Evolutionary conservation across 2,329 filamentous ascomycete species (phyloP), one percentile per base, ranked within the genome.

Genomic region (Pseudogymnoascus sp.): DNA sequence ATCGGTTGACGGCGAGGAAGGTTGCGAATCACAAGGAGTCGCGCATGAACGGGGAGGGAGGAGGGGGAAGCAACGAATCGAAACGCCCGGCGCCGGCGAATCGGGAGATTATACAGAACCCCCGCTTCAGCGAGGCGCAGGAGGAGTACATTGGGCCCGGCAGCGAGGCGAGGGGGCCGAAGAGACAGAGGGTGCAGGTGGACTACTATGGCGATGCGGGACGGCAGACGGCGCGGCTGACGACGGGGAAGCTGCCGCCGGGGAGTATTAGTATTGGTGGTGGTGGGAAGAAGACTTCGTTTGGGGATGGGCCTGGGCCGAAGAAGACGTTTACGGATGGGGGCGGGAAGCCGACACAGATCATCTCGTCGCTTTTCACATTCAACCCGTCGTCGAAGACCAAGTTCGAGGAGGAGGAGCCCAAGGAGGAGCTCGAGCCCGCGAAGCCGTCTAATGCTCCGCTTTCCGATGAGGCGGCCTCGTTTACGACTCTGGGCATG

Each of bases 331-430:
- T 64, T 68, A 65, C 72, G 62, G 71, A 70, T 66, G n/a, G n/a
- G n/a, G n/a, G n/a, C n/a, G 67, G 70, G 61, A 77, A 79, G 64
- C 78, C 79, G 26, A 79, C 80, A 62, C 85, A 90, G 69, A 83
- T 97, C 64, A 88, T 96, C 24, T 97, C 95, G 5, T 93, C 92
- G 11, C 82, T 99, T 2, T 99, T 97, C 77, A 90, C 91, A 1
- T 93, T 86, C 76, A 99, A 97, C 67, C 93, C 93, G 0, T 77
- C 81, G 4, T 82, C 91, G 3, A 88, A 84, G 65, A 90, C 86
- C 1, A 81, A 82, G 38, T 80, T 83, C 37, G 74, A 70, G 50
- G 73, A 77, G 13, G 73, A 76, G 1, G 70, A 79, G 6, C 78
- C 77, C 1, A 73, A 77, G n/a, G 75, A 78, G 6, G 72, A 80